These are phyloP conservation scores for Camellia sinensis DNA, from an alignment of 148 eudicot genomes.

Conservation along the genomic window DNA sequence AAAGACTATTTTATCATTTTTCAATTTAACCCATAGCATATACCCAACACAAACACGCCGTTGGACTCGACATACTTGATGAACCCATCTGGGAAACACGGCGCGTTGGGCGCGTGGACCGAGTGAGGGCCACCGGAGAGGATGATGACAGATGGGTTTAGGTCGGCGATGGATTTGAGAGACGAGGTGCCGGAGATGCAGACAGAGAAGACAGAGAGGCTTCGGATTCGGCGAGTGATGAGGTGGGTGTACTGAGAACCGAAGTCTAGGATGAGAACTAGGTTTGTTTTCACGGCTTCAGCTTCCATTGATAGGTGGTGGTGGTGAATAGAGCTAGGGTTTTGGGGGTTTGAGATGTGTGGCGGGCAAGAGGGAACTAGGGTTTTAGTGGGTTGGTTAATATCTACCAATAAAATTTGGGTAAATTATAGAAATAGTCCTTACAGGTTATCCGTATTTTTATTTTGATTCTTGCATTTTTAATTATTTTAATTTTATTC, in stretches of 20 bases:
- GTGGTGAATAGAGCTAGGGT: background rate
- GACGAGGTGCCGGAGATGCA: conserved; percentile 93
- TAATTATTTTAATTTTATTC: no score
- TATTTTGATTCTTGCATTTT: no score
- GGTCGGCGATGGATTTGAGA: conserved; percentile 61
- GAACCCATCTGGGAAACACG: conserved; percentile 72
- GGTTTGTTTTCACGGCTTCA: conserved; percentile 55
- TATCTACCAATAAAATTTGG: background rate
- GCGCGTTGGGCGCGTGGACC: conserved; percentile 76
- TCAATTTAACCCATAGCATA: conserved; percentile 65
- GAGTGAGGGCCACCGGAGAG: conserved; percentile 98
- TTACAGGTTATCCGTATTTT: no score
- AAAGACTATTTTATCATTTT: no score
- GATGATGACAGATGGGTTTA: conserved; percentile 74
- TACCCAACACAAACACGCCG: conserved; percentile 71
- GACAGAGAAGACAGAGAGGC: conserved; percentile 74
- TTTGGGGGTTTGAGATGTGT: background rate
- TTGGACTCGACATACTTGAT: conserved; percentile 59
- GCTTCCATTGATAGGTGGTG: conserved; percentile 46
- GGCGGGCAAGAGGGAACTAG: background rate
- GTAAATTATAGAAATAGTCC: no score
- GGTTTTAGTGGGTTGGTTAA: conserved; percentile 2
- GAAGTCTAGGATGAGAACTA: conserved; percentile 71
- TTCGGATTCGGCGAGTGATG: conserved; percentile 82
- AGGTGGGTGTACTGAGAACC: conserved; percentile 97